phyloP scores from a whole-genome alignment of 2,329 filamentous ascomycete species.

The Verticillium longisporum region DNA sequence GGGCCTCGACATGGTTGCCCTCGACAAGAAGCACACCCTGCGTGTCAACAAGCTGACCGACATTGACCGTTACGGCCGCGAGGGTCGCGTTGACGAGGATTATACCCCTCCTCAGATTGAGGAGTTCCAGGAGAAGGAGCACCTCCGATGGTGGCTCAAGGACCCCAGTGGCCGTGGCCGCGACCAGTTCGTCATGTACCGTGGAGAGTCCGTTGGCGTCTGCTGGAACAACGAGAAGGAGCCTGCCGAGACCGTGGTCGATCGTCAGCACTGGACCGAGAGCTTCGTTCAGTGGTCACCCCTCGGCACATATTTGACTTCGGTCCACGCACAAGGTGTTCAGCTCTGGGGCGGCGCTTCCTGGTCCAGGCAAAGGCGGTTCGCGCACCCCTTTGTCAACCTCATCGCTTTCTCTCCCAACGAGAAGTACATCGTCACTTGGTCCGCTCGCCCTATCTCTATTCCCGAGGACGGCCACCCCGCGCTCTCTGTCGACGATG shows the following conservation, averaged over 20 bases:
- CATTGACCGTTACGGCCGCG: constrained; percentile 90
- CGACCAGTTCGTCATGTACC: constrained; percentile 94
- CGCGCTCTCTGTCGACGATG: constrained; percentile 80
- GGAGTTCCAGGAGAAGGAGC: constrained; percentile 85
- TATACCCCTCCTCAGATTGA: constrained; percentile 78
- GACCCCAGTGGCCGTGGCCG: constrained; percentile 73
- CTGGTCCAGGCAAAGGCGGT: constrained; percentile 87
- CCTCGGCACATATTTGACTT: constrained; percentile 86
- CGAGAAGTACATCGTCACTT: constrained; percentile 92
- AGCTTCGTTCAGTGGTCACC: constrained; percentile 98
- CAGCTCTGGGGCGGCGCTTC: constrained; percentile 91
- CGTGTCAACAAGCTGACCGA: constrained; percentile 97
- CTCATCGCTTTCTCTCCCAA: constrained; percentile 90
- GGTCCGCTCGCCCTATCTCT: constrained; percentile 89
- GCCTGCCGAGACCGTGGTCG: constrained; percentile 77
- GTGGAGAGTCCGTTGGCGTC: constrained; percentile 84
- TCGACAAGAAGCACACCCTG: constrained; percentile 96
- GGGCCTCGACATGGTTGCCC: constrained; percentile 74
- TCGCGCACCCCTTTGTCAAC: constrained; percentile 92
- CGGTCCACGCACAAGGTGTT: constrained; percentile 91
- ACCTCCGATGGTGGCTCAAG: constrained; percentile 86
- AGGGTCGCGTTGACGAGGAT: constrained; percentile 87
- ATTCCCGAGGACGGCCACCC: constrained; percentile 85
- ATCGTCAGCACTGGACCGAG: constrained; percentile 95
- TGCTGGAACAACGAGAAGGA: constrained; percentile 99